These are phyloP conservation scores for Dillenia suffruticosa DNA, from an alignment of 164 flowering plant species.

Conservation along the genomic window DNA sequence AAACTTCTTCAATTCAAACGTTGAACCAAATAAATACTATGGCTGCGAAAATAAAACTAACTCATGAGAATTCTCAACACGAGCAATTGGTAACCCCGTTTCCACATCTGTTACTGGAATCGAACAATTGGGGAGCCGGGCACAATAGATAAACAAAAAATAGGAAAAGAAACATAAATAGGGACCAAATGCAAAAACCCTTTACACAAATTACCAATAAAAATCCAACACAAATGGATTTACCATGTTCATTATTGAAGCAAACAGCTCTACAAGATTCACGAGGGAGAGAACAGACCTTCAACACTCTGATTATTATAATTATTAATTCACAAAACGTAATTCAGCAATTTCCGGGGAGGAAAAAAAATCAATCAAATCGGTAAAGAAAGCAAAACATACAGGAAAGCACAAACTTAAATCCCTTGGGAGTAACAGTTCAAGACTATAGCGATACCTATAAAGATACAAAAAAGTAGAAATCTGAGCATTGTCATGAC, in stretches of 20 bases:
- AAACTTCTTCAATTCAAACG: too few species aligned
- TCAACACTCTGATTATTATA: constrained; percentile 37
- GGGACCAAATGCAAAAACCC: not conserved
- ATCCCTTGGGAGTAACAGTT: constrained; percentile 57
- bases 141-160: constrained; percentile 42
- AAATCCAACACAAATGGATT: constrained; percentile 1
- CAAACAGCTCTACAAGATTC: constrained; percentile 87
- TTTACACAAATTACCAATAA: not conserved
- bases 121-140: constrained; percentile 80
- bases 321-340: not conserved
- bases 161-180: not conserved
- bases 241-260: constrained; percentile 76
- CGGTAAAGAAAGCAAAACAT: not conserved
- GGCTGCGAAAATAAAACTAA: constrained; percentile 14
- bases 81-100: constrained; percentile 65
- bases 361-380: not conserved
- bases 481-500: not conserved
- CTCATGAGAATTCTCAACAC: constrained; percentile 78
- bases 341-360: not conserved
- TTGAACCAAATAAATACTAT: too few species aligned
- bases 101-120: constrained; percentile 81
- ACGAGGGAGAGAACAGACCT: constrained; percentile 47
- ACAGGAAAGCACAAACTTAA: not conserved
- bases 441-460: constrained; percentile 61
- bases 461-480: not conserved